A percentile compares a stretch with the other conserved stretches of the same genome.
Evolutionary conservation across 1,139 yeast species (phyloP).

Genomic region (Geotrichum bryndzae): DNA sequence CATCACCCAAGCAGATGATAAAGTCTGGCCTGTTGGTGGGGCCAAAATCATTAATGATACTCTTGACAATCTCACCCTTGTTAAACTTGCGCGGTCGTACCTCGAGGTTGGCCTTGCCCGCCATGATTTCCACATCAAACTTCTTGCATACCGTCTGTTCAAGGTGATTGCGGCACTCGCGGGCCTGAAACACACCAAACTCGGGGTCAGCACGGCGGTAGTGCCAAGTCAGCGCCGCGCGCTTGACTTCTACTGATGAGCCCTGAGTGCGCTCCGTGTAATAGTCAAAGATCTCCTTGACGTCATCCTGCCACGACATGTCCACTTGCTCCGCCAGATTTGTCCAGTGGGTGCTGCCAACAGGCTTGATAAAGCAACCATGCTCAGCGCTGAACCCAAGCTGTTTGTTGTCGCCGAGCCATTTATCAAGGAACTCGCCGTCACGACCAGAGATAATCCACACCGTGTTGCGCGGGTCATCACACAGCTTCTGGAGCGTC

Average conservation of each 20-base stretch:
- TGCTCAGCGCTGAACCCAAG: slow-evolving; percentile 94
- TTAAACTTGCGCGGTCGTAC: slow-evolving; percentile 91
- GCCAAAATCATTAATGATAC: slow-evolving; percentile 44
- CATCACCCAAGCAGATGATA: slow-evolving; percentile 88
- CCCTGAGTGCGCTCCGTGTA: slow-evolving; percentile 91
- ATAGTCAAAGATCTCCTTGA: slow-evolving; percentile 61
- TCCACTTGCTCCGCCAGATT: slow-evolving; percentile 78
- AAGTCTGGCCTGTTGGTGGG: slow-evolving; percentile 56
- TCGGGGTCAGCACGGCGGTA: slow-evolving; percentile 93
- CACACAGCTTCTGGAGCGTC: slow-evolving; percentile 54
- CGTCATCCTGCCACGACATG: slow-evolving; percentile 90
- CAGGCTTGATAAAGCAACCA: slow-evolving; percentile 85
- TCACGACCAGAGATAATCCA: slow-evolving; percentile 98
- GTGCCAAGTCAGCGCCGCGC: slow-evolving; percentile 97
- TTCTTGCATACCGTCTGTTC: slow-evolving; percentile 53
- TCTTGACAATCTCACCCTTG: slow-evolving; percentile 91
- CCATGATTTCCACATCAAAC: slow-evolving; percentile 92
- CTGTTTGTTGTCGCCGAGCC: slow-evolving; percentile 63
- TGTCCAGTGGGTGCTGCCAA: slow-evolving; percentile 60
- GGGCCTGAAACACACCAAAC: slow-evolving; percentile 80
- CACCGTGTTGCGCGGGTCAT: slow-evolving; percentile 76
- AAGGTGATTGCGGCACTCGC: slow-evolving; percentile 61
- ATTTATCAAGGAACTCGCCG: slow-evolving; percentile 77
- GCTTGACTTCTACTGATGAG: slow-evolving; percentile 75
- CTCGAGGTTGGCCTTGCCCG: slow-evolving; percentile 93